Evolutionary conservation across 441 rosid species (phyloP).

Genomic region (Brassica balearica): DNA sequence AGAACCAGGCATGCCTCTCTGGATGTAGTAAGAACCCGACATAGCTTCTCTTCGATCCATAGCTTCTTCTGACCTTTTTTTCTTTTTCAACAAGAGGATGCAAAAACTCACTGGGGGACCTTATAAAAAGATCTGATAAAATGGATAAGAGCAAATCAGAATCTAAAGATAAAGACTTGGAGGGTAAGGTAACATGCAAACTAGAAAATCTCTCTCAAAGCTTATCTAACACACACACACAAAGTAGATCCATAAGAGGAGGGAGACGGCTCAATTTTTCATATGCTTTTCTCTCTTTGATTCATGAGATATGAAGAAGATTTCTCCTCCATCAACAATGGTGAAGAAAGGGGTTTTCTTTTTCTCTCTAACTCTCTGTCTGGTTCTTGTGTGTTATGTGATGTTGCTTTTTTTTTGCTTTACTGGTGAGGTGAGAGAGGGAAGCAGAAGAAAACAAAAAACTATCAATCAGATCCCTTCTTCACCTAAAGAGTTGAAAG

Average conservation of each 20-base stretch:
- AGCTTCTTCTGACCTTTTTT: slow-evolving; percentile 31
- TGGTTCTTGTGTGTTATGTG: slow-evolving; percentile 33
- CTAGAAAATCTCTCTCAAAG: slow-evolving; percentile 12
- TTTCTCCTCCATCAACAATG: slow-evolving; percentile 41
- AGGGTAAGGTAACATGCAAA: slow-evolving; percentile 40
- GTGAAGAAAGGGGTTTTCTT: slow-evolving; percentile 22
- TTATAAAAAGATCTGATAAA: background rate
- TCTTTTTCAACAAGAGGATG: background rate
- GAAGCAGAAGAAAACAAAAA: slow-evolving; percentile 39
- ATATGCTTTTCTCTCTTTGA: background rate
- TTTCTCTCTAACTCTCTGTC: slow-evolving; percentile 9
- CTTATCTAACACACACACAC: slow-evolving; percentile 2
- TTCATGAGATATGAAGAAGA: slow-evolving; percentile 23
- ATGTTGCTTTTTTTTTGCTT: slow-evolving; percentile 45
- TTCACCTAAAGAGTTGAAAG: slow-evolving; percentile 27
- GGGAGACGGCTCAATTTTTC: background rate
- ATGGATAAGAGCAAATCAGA: slow-evolving; percentile 42
- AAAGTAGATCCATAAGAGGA: background rate
- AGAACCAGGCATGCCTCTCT: slow-evolving; percentile 73
- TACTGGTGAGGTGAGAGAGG: slow-evolving; percentile 32
- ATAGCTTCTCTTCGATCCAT: slow-evolving; percentile 97
- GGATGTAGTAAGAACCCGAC: slow-evolving; percentile 73
- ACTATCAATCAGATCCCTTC: slow-evolving; percentile 30
- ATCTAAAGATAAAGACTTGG: slow-evolving; percentile 33
- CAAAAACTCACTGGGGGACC: background rate